These are phyloP conservation scores for Metarhizium rileyi DNA, from an alignment of 2,329 filamentous ascomycete genomes.

Conservation along the genomic window DNA sequence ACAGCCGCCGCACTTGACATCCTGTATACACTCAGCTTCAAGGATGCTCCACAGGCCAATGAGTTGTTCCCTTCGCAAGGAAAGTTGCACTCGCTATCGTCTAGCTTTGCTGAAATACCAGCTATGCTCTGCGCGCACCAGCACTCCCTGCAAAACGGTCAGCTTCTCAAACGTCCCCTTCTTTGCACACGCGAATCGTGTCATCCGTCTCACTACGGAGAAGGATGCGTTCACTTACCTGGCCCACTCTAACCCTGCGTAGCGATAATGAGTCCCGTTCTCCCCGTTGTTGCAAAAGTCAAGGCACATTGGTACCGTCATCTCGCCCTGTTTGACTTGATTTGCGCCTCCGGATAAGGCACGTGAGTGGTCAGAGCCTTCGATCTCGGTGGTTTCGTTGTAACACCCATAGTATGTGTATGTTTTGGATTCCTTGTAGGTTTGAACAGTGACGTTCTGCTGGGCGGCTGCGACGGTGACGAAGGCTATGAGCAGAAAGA, in stretches of 20 bases:
- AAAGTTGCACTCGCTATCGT: slow-evolving; percentile 38
- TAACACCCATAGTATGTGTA: slow-evolving; percentile 49
- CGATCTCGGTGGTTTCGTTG: slow-evolving; percentile 43
- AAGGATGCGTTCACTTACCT: slow-evolving; percentile 20
- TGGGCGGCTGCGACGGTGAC: slow-evolving; percentile 11
- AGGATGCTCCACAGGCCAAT: slow-evolving; percentile 43
- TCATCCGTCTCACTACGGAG: not conserved
- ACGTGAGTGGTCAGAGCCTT: slow-evolving; percentile 30
- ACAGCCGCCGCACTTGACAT: slow-evolving; percentile 10
- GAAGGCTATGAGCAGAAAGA: slow-evolving; percentile 4
- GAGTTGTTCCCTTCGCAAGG: slow-evolving; percentile 43
- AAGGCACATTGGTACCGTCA: slow-evolving; percentile 44
- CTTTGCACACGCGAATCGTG: not conserved
- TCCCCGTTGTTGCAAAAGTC: slow-evolving; percentile 35
- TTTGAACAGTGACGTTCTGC: slow-evolving; percentile 11
- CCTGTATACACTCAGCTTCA: slow-evolving; percentile 38
- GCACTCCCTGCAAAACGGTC: slow-evolving; percentile 37
- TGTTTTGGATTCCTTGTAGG: slow-evolving; percentile 25
- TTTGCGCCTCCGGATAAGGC: slow-evolving; percentile 35
- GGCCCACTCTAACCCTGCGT: slow-evolving; percentile 46
- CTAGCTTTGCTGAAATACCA: slow-evolving; percentile 33
- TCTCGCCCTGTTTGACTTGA: slow-evolving; percentile 30
- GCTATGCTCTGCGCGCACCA: slow-evolving; percentile 46
- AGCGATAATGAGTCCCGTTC: slow-evolving; percentile 27
- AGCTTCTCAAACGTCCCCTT: not conserved